Evolutionary conservation across 495 filamentous ascomycete species (phyloP).

Genomic region (Physcia stellaris): DNA sequence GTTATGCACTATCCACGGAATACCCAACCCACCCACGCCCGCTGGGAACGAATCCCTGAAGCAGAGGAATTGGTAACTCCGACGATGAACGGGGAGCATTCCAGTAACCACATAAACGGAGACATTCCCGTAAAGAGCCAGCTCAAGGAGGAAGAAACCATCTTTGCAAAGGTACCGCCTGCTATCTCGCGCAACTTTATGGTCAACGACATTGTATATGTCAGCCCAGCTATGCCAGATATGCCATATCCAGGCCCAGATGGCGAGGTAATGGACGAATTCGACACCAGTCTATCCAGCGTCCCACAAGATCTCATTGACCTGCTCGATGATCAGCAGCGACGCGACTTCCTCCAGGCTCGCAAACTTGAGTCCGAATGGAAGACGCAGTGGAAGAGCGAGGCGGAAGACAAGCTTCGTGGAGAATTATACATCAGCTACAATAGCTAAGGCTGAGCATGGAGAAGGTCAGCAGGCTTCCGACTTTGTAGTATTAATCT

Average conservation of each 20-base stretch:
- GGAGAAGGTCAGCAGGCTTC: too few relatives aligned
- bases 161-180: constrained; percentile 51
- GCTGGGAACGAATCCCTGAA: constrained; percentile 53
- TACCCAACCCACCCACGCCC: constrained; percentile 81
- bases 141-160: constrained; percentile 16
- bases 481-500: too few relatives aligned
- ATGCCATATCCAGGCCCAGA: constrained; percentile 53
- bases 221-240: constrained; percentile 42
- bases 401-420: constrained; percentile 36
- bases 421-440: constrained; percentile 37
- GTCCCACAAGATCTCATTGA: constrained; percentile 47
- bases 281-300: constrained; percentile 51
- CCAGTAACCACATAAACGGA: constrained; percentile 1
- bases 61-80: background rate
- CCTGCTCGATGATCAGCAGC: constrained; percentile 58
- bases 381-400: constrained; percentile 58
- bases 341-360: constrained; percentile 51
- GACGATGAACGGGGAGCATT: background rate
- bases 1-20: constrained; percentile 69
- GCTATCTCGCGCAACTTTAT: constrained; percentile 60
- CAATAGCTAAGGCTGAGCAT: constrained; percentile 7
- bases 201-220: constrained; percentile 56
- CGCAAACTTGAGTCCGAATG: constrained; percentile 48
- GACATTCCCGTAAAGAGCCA: too few relatives aligned
- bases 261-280: constrained; percentile 41